Evolutionary conservation across 495 filamentous ascomycete species (phyloP), one percentile per base, ranked within the genome.

Genomic region (Aspergillus kassunensis): DNA sequence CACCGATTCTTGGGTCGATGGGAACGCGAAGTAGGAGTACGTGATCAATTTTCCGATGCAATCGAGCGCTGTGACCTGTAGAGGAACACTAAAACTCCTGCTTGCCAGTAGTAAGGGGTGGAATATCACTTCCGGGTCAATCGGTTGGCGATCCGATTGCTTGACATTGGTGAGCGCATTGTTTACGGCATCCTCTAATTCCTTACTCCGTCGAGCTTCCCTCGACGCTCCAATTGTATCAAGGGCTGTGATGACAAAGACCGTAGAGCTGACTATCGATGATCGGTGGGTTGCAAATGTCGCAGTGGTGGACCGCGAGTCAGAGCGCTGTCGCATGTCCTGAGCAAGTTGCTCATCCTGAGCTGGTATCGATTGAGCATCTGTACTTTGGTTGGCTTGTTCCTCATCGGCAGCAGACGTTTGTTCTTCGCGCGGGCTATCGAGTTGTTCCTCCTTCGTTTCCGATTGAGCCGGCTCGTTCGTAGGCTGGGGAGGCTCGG

Each of bases 21-120:
- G 84, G 33, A 88, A 80, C 6, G 91, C 90, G 67, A 99, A 97
- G 75, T 96, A 97, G 13, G 93, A 95, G 66, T 95, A 97, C 55
- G 92, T 96, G 57, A 97, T 97, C 33, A 99, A 81, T 71, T 97
- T 99, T 49, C 95, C 95, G 59, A 99, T 96, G 65, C 91, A 97
- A 69, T 99, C 95, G 58, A 99, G 79, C 5, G 95, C 91, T 11
- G 87, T 92, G 8, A 89, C 95, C 46, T 89, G 84, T 3, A 97
- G 76, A 13, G 87, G 83, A 49, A 91, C 87, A 61, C 86, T 96
- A 56, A 85, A 76, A 9, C 87, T 82, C 61, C 88, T 90, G 34
- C 91, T 92, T 27, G 95, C 91, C 13, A 96, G 78, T 56, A 89
- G 86, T 6, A 99, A 71, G 2, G 95, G 93, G 57, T 86, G 86